Conservation (phyloP, 495 filamentous ascomycete genomes). For the Aspergillus carlsbadensis region DNA sequence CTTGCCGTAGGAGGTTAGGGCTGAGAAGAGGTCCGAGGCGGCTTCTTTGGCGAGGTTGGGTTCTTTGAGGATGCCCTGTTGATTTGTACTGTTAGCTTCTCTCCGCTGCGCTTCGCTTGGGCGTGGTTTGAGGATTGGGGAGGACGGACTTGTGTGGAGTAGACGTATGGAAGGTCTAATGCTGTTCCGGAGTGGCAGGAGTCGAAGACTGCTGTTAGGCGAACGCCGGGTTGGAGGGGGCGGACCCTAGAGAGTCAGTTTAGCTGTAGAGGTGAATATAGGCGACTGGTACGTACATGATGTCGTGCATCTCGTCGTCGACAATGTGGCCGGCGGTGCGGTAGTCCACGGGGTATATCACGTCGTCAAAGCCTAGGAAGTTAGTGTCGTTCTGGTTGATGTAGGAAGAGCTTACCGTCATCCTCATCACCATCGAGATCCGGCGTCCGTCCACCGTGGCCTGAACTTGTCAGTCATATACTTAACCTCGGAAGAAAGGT, state of each 20-base stretch:
- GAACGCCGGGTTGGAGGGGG: conserved; percentile 79
- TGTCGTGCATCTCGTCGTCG: conserved; percentile 96
- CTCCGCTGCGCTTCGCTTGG: neutral
- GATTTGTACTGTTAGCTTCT: neutral
- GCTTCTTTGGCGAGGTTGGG: conserved; percentile 97
- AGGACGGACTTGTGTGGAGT: conserved; percentile 66
- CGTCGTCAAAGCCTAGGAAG: conserved; percentile 76
- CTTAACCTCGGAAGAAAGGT: neutral
- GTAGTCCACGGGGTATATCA: conserved; percentile 97
- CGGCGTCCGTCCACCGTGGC: conserved; percentile 92
- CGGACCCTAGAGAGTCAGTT: conserved; percentile 48
- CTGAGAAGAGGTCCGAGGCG: conserved; percentile 84
- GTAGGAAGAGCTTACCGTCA: conserved; percentile 51
- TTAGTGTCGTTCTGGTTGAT: neutral
- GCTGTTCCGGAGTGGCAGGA: conserved; percentile 97
- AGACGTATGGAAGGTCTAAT: conserved; percentile 94
- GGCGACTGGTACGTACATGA: conserved; percentile 58
- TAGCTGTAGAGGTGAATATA: neutral
- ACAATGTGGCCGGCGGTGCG: conserved; percentile 86
- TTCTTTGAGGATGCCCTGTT: conserved; percentile 84
- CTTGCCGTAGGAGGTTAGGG: conserved; percentile 80
- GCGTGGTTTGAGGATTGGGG: neutral
- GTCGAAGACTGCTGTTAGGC: conserved; percentile 96
- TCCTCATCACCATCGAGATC: conserved; percentile 96
- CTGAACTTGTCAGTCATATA: conserved; percentile 37